Evolutionary conservation across 2,329 filamentous ascomycete genomes (phyloP).

Genomic region (Lachnellula subtilissima): DNA sequence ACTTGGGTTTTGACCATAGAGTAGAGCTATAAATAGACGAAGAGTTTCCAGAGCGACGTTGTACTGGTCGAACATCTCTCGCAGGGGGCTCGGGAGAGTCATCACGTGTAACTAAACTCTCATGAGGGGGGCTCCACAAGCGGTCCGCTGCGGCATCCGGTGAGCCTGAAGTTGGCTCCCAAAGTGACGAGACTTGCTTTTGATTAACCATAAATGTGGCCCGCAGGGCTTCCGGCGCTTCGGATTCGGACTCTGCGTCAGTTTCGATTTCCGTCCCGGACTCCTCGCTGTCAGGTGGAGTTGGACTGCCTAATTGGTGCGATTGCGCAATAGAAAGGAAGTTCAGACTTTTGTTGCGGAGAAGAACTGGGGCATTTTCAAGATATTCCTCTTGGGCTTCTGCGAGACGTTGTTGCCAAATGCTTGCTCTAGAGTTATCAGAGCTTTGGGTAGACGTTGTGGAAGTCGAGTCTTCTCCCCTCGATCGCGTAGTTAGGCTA

Average conservation of each 20-base stretch:
- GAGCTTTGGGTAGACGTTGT: conserved; percentile 31
- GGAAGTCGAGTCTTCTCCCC: conserved; percentile 24
- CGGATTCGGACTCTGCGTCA: conserved; percentile 18
- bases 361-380: conserved; percentile 37
- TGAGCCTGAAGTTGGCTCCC: conserved; percentile 16
- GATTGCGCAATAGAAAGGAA: conserved; percentile 37
- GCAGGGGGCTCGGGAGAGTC: conserved; percentile 25
- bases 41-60: conserved; percentile 12
- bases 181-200: conserved; percentile 15
- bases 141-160: conserved; percentile 15
- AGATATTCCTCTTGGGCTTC: conserved; percentile 43
- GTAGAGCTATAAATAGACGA: conserved; percentile 22
- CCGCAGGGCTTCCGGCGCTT: background rate
- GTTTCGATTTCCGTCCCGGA: conserved; percentile 31
- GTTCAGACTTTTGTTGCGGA: conserved; percentile 37
- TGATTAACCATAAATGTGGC: background rate
- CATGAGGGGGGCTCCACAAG: conserved; percentile 24
- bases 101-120: conserved; percentile 1
- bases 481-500: conserved; percentile 25
- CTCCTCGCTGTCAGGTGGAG: conserved; percentile 50
- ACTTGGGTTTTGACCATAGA: conserved; percentile 27
- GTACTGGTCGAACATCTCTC: conserved; percentile 23
- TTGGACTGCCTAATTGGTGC: conserved; percentile 44
- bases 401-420: conserved; percentile 43
- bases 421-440: conserved; percentile 32